These are phyloP conservation scores for Saccharomyces jurei DNA, from an alignment of 805 yeast species.

Conservation along the genomic window DNA sequence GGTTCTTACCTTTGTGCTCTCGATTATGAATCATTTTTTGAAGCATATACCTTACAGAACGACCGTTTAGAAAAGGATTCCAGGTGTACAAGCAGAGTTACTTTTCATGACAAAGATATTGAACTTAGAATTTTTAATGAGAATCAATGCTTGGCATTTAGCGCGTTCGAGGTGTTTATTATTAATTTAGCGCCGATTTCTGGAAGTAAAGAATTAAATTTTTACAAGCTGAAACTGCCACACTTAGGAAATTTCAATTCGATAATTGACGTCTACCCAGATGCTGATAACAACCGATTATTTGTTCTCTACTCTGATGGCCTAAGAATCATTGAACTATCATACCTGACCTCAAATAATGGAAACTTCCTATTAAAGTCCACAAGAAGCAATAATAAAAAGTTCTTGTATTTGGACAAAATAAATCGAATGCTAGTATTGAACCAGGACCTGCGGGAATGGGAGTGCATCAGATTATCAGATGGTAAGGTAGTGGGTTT, in stretches of 20 bases:
- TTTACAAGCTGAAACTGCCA: slow-evolving; percentile 15
- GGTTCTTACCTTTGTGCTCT: neutral
- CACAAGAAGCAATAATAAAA: slow-evolving; percentile 19
- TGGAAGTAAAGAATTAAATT: neutral
- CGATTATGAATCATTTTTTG: neutral
- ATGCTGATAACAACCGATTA: slow-evolving; percentile 3
- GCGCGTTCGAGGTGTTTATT: slow-evolving; percentile 6
- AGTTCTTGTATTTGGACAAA: slow-evolving; percentile 13
- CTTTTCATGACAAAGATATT: slow-evolving; percentile 3
- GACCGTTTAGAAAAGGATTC: neutral
- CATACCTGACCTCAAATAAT: slow-evolving; percentile 16
- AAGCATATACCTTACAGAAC: neutral
- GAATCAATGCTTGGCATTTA: slow-evolving; percentile 5
- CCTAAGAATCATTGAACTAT: slow-evolving; percentile 14
- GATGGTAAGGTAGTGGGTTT: slow-evolving; percentile 21
- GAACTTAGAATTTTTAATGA: slow-evolving; percentile 7
- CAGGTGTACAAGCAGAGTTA: neutral
- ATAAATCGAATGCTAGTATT: slow-evolving; percentile 23
- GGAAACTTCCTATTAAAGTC: slow-evolving; percentile 19
- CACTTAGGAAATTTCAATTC: slow-evolving; percentile 7
- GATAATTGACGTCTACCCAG: slow-evolving; percentile 10
- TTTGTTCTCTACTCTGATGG: slow-evolving; percentile 21
- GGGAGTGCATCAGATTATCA: slow-evolving; percentile 23
- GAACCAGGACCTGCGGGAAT: slow-evolving; percentile 15
- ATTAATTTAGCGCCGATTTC: neutral